A percentile compares a stretch with the other conserved stretches of the same genome.
Evolutionary conservation across 78 protist species (phyloP).

Genomic region (Salpingoeca rosetta): DNA sequence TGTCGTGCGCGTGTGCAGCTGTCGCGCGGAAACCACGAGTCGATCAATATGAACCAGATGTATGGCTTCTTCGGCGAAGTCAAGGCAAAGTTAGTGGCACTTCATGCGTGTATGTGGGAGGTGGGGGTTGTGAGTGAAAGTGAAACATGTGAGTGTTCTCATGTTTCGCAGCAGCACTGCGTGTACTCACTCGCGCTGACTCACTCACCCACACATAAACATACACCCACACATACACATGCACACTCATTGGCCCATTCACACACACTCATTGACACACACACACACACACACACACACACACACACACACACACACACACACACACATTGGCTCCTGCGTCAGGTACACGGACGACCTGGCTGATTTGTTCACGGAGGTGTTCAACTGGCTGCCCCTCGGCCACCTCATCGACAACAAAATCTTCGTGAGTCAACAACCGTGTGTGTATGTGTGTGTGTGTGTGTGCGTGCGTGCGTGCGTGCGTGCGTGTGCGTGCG

Average conservation of each 20-base stretch:
- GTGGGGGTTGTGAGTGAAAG: too few relatives aligned
- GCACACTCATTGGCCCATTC: too few relatives aligned
- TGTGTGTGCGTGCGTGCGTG: neutral
- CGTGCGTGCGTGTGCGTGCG: neutral
- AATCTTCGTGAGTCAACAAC: constrained; percentile 26
- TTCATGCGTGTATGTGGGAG: too few relatives aligned
- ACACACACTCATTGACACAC: too few relatives aligned
- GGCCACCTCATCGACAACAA: constrained; percentile 39
- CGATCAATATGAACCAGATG: constrained; percentile 65
- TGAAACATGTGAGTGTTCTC: too few relatives aligned
- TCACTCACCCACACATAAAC: too few relatives aligned
- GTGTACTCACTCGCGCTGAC: neutral
- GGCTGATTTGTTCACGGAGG: constrained; percentile 58
- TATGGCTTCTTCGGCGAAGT: constrained; percentile 93
- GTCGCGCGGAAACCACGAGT: constrained; percentile 90
- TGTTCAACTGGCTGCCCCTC: constrained; percentile 74
- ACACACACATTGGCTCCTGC: neutral
- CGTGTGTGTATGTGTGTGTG: neutral
- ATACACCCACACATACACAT: too few relatives aligned
- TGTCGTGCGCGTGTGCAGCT: too few relatives aligned
- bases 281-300: neutral
- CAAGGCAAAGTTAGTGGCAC: constrained; percentile 31
- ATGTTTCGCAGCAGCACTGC: too few relatives aligned
- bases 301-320: neutral
- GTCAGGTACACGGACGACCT: constrained; percentile 29